Conservation (phyloP, 2,329 filamentous ascomycete species). For the Cytospora mali region DNA sequence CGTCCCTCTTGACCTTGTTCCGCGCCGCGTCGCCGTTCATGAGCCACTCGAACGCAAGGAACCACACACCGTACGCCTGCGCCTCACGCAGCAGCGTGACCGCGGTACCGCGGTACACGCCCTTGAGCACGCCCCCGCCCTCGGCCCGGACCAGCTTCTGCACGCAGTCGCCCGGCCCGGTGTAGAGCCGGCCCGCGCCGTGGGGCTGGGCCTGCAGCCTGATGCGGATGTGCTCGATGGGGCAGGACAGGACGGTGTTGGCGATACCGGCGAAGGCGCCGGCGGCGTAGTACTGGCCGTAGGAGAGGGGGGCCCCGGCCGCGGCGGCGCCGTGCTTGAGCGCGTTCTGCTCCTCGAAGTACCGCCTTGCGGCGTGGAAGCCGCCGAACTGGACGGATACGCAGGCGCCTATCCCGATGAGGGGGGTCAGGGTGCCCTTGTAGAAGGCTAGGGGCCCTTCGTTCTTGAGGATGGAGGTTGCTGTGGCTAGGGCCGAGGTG, state of each 20-base stretch:
- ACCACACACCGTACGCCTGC: slow-evolving; percentile 95
- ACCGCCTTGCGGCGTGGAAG: slow-evolving; percentile 89
- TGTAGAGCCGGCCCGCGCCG: slow-evolving; percentile 75
- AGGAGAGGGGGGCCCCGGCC: slow-evolving; percentile 69
- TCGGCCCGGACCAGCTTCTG: slow-evolving; percentile 72
- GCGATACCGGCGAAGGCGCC: slow-evolving; percentile 91
- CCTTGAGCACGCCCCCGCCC: slow-evolving; percentile 65
- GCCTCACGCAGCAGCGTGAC: slow-evolving; percentile 89
- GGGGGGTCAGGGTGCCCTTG: slow-evolving; percentile 93
- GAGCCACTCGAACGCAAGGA: slow-evolving; percentile 90
- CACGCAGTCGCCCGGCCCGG: slow-evolving; percentile 86
- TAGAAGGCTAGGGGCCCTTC: slow-evolving; percentile 94
- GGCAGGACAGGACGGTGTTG: slow-evolving; percentile 84
- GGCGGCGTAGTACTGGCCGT: slow-evolving; percentile 84
- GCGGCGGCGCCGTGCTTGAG: slow-evolving; percentile 57
- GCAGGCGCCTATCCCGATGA: slow-evolving; percentile 95
- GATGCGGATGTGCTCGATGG: slow-evolving; percentile 97
- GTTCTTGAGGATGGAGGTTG: slow-evolving; percentile 79
- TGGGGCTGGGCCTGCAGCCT: slow-evolving; percentile 95
- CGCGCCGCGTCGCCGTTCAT: slow-evolving; percentile 88
- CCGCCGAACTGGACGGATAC: slow-evolving; percentile 98
- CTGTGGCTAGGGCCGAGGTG: slow-evolving; percentile 77
- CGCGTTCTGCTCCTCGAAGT: slow-evolving; percentile 76
- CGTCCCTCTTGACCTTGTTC: slow-evolving; percentile 73
- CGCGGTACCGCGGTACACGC: slow-evolving; percentile 82